Base-by-base conservation (phyloP, 768 basidiomycete species). In the Phylloporus sp. region DNA sequence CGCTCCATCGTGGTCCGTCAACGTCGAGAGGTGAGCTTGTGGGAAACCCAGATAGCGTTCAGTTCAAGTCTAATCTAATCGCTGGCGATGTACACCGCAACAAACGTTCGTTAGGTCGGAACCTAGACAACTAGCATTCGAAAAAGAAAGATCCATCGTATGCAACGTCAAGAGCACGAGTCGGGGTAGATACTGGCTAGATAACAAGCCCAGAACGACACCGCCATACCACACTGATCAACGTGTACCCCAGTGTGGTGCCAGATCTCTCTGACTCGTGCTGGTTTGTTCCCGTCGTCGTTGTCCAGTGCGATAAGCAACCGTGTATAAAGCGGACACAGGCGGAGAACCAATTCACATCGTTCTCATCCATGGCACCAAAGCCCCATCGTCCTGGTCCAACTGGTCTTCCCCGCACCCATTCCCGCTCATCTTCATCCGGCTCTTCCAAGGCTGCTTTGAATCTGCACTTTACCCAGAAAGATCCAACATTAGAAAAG, bases 401-500 rank as follows among this genome's bases (percentile, higher is more conserved):
- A 46, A 66, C 79, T 31, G 74, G 71, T 48, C 74, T 74, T 39
- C 71, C 77, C 53, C 83, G 83, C 60, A 71, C 81, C 3, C 85
- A 87, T 61, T 82, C 85, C 23, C 80, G 85, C 58, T 75, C 78
- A 18, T 79, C 82, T 45, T 87, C 86, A 4, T 64, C 68, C 5
- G 70, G 73, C 22, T 75, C 78, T 31, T 79, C 82, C 16, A 84
- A 79, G 64, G 67, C 83, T 16, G 77, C 75, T 16, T 59, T 79
- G 45, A 86, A 80, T 61, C 74, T 88, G 13, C 84, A 85, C 40
- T 74, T 88, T 52, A 87, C 87, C 0, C 82, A 85, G 71, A 85
- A 83, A 58, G 85, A 86, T 24, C 60, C 70, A 22, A 62, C 61
- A 4, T 66, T 66, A n/a, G 80, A 84, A 56, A 82, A 78, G 70